These are phyloP conservation scores for Fusarium piperis DNA, from an alignment of 2,329 filamentous ascomycete species.

Conservation along the genomic window DNA sequence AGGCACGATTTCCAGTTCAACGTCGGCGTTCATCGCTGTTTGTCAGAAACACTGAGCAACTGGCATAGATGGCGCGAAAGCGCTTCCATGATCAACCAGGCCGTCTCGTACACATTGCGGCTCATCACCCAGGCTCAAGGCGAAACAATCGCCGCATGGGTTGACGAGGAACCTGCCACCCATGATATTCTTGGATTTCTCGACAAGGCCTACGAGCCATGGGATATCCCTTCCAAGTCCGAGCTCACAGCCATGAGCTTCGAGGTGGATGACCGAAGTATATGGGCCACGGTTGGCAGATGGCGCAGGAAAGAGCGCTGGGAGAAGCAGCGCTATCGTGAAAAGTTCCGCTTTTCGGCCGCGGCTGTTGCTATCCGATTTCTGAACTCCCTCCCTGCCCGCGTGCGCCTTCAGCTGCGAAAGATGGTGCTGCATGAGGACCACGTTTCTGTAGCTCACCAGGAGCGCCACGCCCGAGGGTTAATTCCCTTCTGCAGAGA, in stretches of 20 bases:
- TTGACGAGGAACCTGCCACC: too few species aligned
- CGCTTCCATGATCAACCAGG: background rate
- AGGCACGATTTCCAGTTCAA: background rate
- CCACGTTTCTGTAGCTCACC: background rate
- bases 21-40: background rate
- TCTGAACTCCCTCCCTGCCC: background rate
- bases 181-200: background rate
- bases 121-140: background rate
- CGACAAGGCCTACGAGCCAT: background rate
- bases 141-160: too few species aligned
- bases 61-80: background rate
- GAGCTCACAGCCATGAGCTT: background rate
- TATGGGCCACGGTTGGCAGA: background rate
- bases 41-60: background rate
- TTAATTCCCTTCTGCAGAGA: constrained; percentile 6
- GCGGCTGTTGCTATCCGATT: background rate
- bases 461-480: background rate
- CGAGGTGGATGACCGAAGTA: background rate
- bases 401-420: background rate
- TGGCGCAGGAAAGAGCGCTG: background rate
- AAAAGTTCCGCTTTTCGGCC: constrained; percentile 5
- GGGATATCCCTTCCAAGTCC: background rate
- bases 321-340: background rate
- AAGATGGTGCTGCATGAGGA: background rate
- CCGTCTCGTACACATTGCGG: background rate